Evolutionary conservation across 352 stramenopile species (phyloP), one percentile per base, ranked within the genome.

Genomic region (Globisporangium spinosum): DNA sequence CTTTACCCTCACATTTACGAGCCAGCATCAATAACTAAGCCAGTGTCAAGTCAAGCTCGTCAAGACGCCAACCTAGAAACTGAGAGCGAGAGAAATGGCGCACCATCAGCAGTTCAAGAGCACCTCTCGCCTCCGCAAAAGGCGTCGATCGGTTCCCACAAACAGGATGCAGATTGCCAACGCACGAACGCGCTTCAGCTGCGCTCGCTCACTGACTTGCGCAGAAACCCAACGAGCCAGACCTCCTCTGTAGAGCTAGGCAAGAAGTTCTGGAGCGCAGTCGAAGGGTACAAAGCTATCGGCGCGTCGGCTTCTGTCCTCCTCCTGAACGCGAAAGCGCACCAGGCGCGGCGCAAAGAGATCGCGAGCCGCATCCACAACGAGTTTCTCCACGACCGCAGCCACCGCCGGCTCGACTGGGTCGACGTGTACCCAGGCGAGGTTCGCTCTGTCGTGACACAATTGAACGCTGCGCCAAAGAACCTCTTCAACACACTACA

Each of bases 241-340:
- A 69, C 22, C 2, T 38, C 35, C 3, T 45, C 58, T 45, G 47
- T 84, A 1, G 64, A 78, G 3, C 60, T 74, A 1, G 65, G 83
- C 59, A 77, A 73, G 65, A 80, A 78, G 59, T 91, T 91, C 63
- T 91, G 83, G 83, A 87, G 80, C 59, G 80, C 80, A 8, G 74
- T 89, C 2, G 80, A 90, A 71, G 80, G 82, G 0, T 90, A 80
- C 64, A 78, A 77, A 40, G 70, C 75, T 1, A 77, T 89, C 32
- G 80, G 80, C 7, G 77, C 47, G 15, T 72, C 69, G 0, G 35
- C 65, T 29, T 65, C 58, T 12, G 25, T 73, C 25, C 61, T 86
- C 17, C 54, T 89, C 3, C 49, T 89, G 34, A 78, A 85, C 58
- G 69, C 68, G 8, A 75, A 76, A 53, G 79, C 75, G 1, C 64